Percentiles rank a stretch among this genome's conserved stretches.
Conservation (phyloP, 352 stramenopile species). For the Phytophthora melonis region DNA sequence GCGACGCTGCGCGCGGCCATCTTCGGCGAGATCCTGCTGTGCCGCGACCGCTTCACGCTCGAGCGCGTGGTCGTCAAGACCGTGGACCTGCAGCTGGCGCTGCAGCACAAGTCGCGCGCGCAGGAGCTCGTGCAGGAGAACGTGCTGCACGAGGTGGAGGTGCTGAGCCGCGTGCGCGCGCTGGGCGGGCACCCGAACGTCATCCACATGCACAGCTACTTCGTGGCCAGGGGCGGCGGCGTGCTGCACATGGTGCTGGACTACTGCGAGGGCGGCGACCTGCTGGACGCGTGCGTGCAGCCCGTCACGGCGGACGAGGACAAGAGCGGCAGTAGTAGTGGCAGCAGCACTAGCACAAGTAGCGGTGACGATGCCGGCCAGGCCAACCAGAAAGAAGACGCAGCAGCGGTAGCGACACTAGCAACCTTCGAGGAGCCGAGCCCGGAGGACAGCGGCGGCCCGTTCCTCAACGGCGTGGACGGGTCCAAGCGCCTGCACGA, state of each 20-base stretch:
- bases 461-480: slow-evolving; percentile 31
- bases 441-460: slow-evolving; percentile 16
- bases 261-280: slow-evolving; percentile 78
- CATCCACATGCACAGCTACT: slow-evolving; percentile 75
- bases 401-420: background rate
- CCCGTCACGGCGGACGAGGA: slow-evolving; percentile 7
- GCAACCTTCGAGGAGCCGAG: background rate
- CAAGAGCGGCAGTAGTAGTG: slow-evolving; percentile 11
- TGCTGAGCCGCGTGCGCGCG: slow-evolving; percentile 59
- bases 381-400: slow-evolving; percentile 24
- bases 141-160: slow-evolving; percentile 74
- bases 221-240: slow-evolving; percentile 55
- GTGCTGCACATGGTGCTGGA: slow-evolving; percentile 80
- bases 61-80: slow-evolving; percentile 80
- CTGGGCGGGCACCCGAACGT: slow-evolving; percentile 77
- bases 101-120: slow-evolving; percentile 60
- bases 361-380: slow-evolving; percentile 1
- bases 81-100: slow-evolving; percentile 64
- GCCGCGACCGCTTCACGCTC: slow-evolving; percentile 57
- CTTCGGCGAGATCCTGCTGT: slow-evolving; percentile 80
- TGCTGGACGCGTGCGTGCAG: slow-evolving; percentile 69
- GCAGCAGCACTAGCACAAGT: background rate
- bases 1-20: slow-evolving; percentile 59
- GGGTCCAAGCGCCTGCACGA: slow-evolving; percentile 56
- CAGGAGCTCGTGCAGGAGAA: slow-evolving; percentile 73